phyloP scores from a whole-genome alignment of 257 asterid genomes.

The Capsicum baccatum region DNA sequence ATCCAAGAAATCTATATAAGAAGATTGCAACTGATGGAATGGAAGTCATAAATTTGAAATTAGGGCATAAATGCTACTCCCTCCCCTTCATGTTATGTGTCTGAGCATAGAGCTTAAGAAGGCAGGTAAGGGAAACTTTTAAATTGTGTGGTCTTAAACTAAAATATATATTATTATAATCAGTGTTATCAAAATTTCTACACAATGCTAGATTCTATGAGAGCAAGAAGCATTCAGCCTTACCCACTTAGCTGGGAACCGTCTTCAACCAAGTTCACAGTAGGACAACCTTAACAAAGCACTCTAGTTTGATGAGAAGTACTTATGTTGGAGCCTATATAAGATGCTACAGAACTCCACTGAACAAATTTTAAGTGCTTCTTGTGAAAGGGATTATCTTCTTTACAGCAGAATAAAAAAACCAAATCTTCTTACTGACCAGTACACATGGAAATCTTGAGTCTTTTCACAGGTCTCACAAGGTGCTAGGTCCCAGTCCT shows the following conservation, averaged over 20 bases:
- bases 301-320: neutral
- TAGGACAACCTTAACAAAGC: neutral
- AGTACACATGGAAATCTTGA: neutral
- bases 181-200: neutral
- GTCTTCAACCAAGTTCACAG: neutral
- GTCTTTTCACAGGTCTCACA: neutral
- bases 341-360: neutral
- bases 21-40: too few species aligned
- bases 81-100: too few species aligned
- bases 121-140: too few species aligned
- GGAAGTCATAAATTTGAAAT: too few species aligned
- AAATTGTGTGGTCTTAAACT: too few species aligned
- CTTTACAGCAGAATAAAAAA: neutral
- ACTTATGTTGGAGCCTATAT: neutral
- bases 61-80: too few species aligned
- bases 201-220: neutral
- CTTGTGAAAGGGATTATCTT: neutral
- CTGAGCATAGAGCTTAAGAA: too few species aligned
- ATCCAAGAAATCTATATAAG: too few species aligned
- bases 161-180: too few species aligned
- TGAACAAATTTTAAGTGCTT: neutral
- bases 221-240: neutral
- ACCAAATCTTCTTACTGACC: neutral
- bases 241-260: neutral
- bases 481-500: neutral